Conservation (phyloP, 2,329 filamentous ascomycete species). For the Sporothrix curviconia region DNA sequence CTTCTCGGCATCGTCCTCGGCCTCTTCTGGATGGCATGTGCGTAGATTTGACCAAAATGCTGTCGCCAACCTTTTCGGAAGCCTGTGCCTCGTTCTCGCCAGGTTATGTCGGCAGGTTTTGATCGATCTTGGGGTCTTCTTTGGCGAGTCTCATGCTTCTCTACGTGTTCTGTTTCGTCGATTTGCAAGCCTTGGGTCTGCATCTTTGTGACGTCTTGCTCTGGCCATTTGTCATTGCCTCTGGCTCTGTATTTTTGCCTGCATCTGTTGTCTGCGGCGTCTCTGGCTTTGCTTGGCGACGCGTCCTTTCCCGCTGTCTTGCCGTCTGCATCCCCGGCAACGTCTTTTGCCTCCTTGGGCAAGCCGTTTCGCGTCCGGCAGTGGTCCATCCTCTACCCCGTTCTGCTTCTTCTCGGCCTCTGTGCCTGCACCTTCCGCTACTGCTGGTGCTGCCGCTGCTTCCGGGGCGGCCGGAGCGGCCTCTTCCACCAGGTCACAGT, state of each 20-base stretch:
- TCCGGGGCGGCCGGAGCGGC: background rate
- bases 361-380: too few species aligned
- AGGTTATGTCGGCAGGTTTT: too few species aligned
- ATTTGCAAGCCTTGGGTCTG: background rate
- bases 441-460: too few species aligned
- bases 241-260: background rate
- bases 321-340: background rate
- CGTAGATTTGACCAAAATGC: background rate
- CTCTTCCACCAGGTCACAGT: slow-evolving; percentile 16
- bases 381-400: too few species aligned
- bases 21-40: slow-evolving; percentile 9
- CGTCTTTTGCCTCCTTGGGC: background rate
- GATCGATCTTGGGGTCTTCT: too few species aligned
- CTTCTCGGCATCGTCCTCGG: slow-evolving; percentile 32
- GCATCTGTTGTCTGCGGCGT: background rate
- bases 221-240: background rate
- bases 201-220: too few species aligned
- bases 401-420: background rate
- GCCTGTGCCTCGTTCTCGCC: too few species aligned
- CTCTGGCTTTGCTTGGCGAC: background rate
- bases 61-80: background rate
- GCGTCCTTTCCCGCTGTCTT: background rate
- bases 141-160: too few species aligned
- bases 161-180: background rate
- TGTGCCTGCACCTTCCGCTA: too few species aligned